Evolutionary conservation across 2,329 filamentous ascomycete genomes (phyloP), one percentile per base, ranked within the genome.

Genomic region (Fusarium humuli): DNA sequence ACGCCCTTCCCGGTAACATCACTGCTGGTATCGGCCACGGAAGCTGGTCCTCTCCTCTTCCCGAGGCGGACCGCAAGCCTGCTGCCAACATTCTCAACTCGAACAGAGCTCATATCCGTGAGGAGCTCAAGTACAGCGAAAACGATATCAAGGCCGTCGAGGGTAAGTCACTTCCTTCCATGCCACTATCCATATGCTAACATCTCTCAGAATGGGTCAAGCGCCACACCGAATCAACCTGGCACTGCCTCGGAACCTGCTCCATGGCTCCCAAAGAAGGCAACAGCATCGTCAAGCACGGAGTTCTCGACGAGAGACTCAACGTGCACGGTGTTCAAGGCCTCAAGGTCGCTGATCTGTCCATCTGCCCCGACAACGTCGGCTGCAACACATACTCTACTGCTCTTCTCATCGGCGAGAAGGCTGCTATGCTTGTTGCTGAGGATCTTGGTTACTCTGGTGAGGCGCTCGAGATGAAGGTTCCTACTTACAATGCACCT

Each of bases 281-380:
- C 64, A 94, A 94, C 83, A 90, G 87, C 74, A 92, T 94, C 75
- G 91, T 94, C 78, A 92, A 92, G 82, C 91, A 94, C 75, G 92
- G 92, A 64, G 92, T 94, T 1, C 81, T 94, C 40, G 92, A 94
- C 76, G 91, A 93, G 80, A 87, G 91, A 64, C 85, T 94, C 59
- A 94, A 93, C 72, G 91, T 94, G 5, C 90, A 94, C 77, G 92
- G 91, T 54, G 91, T 93, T 70, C 86, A 92, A 83, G 89, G 90
- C 18, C 86, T 94, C 73, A 94, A 94, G 85, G 91, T 94, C 25
- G 91, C 91, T 14, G 92, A 94, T 79, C 79, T 94, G 46, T 90
- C 86, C 53, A 92, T 94, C 82, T 94, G 91, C 79, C 91, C 92
- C 1, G 91, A 94, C 79, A 94, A 94, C 70, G 91, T 94, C 23